Conservation (phyloP, 805 yeast species). For the Candida hungchunana region DNA sequence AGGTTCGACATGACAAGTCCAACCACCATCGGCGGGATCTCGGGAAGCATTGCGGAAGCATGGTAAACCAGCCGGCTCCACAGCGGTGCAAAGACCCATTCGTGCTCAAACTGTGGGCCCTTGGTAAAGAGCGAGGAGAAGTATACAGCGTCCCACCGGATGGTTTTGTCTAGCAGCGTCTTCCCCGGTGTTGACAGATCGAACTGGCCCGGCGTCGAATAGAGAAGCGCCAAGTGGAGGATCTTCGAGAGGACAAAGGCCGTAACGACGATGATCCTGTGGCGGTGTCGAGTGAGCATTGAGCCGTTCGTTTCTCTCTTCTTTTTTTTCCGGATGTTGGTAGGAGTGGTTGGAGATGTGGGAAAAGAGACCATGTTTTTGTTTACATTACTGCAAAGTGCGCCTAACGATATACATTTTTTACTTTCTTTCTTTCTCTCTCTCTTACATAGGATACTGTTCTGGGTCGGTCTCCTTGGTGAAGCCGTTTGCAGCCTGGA, state of each 20-base stretch:
- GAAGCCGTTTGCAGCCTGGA: constrained; percentile 21
- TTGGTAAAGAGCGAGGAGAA: constrained; percentile 53
- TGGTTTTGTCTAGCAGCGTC: constrained; percentile 37
- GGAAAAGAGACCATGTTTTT: no score
- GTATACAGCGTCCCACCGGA: constrained; percentile 86
- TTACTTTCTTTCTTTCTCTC: no score
- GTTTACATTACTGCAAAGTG: no score
- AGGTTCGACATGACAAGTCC: constrained; percentile 49
- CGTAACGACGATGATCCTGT: not conserved
- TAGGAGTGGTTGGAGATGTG: no score
- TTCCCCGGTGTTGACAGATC: constrained; percentile 12
- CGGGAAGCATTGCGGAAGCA: constrained; percentile 1
- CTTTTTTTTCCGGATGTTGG: no score
- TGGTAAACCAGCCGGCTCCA: constrained; percentile 58
- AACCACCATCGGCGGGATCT: constrained; percentile 34
- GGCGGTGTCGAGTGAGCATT: constrained; percentile 1
- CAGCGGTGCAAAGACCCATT: constrained; percentile 78
- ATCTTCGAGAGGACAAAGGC: constrained; percentile 6
- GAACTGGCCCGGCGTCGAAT: constrained; percentile 8
- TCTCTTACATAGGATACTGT: constrained; percentile 15
- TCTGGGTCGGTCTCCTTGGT: constrained; percentile 19
- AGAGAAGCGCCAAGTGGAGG: constrained; percentile 4
- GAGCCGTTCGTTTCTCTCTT: no score
- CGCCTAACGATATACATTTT: no score
- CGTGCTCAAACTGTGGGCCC: constrained; percentile 69